These are phyloP conservation scores for Byssoonygena ceratinophila DNA, from an alignment of 2,329 filamentous ascomycete species.

Conservation along the genomic window DNA sequence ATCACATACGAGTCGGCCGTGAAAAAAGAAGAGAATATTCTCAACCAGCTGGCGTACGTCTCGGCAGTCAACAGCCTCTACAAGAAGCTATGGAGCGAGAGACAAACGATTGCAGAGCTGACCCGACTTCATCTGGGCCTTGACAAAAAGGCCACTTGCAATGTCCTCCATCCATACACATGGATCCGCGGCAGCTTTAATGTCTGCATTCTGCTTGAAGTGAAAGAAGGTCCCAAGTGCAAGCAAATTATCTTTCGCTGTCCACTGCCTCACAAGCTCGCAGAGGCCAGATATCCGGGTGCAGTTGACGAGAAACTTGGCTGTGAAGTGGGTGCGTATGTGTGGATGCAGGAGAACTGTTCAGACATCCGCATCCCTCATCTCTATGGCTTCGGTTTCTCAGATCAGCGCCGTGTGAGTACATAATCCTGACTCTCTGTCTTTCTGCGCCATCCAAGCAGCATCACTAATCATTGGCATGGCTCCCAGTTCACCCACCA, in stretches of 20 bases:
- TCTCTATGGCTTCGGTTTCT: conserved; percentile 18
- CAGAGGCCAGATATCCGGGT: conserved; percentile 4
- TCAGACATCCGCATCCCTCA: conserved; percentile 13
- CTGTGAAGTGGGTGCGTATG: conserved; percentile 15
- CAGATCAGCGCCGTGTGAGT: conserved; percentile 15
- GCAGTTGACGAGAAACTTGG: conserved; percentile 13
- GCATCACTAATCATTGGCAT: neutral
- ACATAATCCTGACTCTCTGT: conserved; percentile 7
- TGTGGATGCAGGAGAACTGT: conserved; percentile 12
- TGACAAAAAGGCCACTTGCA: neutral
- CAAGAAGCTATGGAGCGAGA: conserved; percentile 4
- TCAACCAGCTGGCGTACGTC: conserved; percentile 18
- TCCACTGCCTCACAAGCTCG: conserved; percentile 8
- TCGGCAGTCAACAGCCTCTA: conserved; percentile 15
- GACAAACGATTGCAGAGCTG: conserved; percentile 5
- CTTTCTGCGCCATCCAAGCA: neutral
- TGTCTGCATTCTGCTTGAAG: conserved; percentile 14
- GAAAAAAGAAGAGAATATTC: conserved; percentile 19
- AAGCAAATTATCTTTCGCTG: conserved; percentile 3
- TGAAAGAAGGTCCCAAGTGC: neutral
- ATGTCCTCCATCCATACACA: neutral
- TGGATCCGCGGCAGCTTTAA: conserved; percentile 19
- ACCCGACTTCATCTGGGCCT: conserved; percentile 4
- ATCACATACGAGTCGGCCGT: neutral
- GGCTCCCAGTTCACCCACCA: neutral